phyloP scores from a whole-genome alignment of 441 rosid species.

The Mallotus repandus region DNA sequence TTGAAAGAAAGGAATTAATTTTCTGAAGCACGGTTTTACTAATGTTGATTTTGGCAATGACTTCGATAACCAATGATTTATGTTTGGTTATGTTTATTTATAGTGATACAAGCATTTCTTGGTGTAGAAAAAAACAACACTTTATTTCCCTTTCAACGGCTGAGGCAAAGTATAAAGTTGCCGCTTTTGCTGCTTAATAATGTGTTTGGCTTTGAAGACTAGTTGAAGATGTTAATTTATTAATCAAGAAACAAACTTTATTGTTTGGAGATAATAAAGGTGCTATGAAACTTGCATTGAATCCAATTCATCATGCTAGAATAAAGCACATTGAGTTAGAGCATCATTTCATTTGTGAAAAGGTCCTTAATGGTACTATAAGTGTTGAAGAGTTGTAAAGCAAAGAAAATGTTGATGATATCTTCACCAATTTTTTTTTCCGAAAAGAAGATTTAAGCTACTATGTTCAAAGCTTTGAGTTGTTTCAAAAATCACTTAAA shows the following conservation, averaged over 20 bases:
- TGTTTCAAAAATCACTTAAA: too few relatives aligned
- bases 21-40: neutral
- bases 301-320: neutral
- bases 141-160: neutral
- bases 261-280: neutral
- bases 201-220: neutral
- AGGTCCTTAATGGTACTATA: neutral
- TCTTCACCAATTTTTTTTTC: too few relatives aligned
- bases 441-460: too few relatives aligned
- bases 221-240: neutral
- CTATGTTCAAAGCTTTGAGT: too few relatives aligned
- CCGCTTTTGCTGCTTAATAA: neutral
- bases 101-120: neutral
- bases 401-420: too few relatives aligned
- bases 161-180: constrained; percentile 5
- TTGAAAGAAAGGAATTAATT: neutral
- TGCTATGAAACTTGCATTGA: neutral
- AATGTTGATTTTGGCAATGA: constrained; percentile 13
- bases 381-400: too few relatives aligned
- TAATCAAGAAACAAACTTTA: neutral
- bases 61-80: neutral
- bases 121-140: constrained; percentile 15
- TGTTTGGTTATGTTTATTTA: neutral
- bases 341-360: neutral
- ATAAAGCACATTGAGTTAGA: neutral